Evolutionary conservation across 2,329 filamentous ascomycete species (phyloP).

Genomic region (Talaromyces sp.): DNA sequence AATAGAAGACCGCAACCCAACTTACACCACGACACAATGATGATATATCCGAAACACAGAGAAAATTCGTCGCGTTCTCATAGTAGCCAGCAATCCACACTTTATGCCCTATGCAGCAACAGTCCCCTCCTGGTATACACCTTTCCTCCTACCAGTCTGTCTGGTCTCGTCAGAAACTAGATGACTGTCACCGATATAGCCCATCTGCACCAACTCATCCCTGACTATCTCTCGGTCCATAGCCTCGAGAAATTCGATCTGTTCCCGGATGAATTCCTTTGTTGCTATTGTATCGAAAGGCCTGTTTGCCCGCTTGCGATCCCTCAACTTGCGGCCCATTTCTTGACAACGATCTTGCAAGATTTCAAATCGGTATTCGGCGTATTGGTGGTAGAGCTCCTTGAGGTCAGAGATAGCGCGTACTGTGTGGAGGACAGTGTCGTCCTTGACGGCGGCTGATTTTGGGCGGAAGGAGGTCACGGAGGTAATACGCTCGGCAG

Average conservation of each 20-base stretch:
- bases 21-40: background rate
- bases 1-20: background rate
- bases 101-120: constrained; percentile 7
- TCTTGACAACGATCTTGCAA: constrained; percentile 54
- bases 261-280: constrained; percentile 28
- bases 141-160: constrained; percentile 26
- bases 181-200: constrained; percentile 35
- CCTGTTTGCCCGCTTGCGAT: constrained; percentile 31
- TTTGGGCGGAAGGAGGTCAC: constrained; percentile 65
- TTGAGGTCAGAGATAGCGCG: constrained; percentile 56
- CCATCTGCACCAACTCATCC: constrained; percentile 38
- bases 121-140: constrained; percentile 5
- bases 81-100: background rate
- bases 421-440: constrained; percentile 59
- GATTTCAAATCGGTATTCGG: constrained; percentile 61
- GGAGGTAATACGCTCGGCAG: constrained; percentile 61
- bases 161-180: constrained; percentile 37
- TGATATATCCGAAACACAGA: background rate
- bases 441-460: constrained; percentile 54
- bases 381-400: constrained; percentile 60
- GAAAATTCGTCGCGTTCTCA: background rate
- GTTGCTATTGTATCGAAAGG: constrained; percentile 30
- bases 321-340: constrained; percentile 26
- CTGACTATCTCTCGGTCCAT: constrained; percentile 43
- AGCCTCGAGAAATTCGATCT: constrained; percentile 33